A percentile compares a stretch with the other conserved stretches of the same genome.
Conservation (phyloP, 148 eudicot species). For the Gaultheria prostrata region DNA sequence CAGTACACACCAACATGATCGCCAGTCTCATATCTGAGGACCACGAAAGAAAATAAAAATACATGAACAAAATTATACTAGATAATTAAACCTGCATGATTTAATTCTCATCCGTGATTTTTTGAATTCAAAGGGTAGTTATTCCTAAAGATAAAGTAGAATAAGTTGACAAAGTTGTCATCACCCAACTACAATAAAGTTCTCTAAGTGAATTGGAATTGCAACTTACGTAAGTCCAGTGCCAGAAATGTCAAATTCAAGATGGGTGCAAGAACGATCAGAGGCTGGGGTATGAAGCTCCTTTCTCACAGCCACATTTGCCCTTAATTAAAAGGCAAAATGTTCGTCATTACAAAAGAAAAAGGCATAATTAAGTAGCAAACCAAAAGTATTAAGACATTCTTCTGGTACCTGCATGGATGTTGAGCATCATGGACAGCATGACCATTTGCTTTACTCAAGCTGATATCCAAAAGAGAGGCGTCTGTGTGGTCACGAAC, state of each 20-base stretch:
- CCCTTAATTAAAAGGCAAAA: slow-evolving; percentile 33
- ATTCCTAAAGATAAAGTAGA: not conserved
- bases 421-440: slow-evolving; percentile 81
- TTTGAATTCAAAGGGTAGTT: not conserved
- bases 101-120: not conserved
- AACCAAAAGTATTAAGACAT: not conserved
- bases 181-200: not conserved
- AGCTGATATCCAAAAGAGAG: slow-evolving; percentile 36
- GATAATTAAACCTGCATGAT: not conserved
- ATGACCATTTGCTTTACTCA: slow-evolving; percentile 76
- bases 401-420: slow-evolving; percentile 68
- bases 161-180: not conserved
- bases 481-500: slow-evolving; percentile 43
- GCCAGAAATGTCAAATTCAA: slow-evolving; percentile 85
- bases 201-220: not conserved
- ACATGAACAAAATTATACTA: not conserved
- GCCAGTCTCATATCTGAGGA: slow-evolving; percentile 90
- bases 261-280: slow-evolving; percentile 95
- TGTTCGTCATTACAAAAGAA: slow-evolving; percentile 8
- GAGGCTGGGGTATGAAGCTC: slow-evolving; percentile 90
- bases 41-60: slow-evolving; percentile 5
- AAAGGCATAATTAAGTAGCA: not conserved
- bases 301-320: slow-evolving; percentile 77
- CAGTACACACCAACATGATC: slow-evolving; percentile 97
- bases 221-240: slow-evolving; percentile 78